Percentiles rank a stretch among this genome's conserved stretches.
Conservation (phyloP, 495 filamentous ascomycete species). For the Aspergillus incahuasiensis region DNA sequence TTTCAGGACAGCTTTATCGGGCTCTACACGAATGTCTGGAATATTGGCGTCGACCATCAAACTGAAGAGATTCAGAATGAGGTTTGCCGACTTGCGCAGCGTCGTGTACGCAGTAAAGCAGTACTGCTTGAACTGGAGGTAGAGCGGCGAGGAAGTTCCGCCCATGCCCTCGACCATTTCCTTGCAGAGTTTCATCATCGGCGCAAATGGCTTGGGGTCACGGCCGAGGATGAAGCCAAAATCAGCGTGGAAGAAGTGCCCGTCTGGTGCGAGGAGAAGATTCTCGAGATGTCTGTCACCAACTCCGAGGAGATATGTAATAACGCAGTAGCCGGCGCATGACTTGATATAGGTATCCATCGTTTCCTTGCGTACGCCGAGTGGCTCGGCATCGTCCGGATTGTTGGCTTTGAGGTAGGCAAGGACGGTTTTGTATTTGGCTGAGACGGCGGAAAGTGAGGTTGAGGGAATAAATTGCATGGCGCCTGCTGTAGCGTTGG, state of each 20-base stretch:
- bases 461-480: slow-evolving; percentile 89
- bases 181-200: slow-evolving; percentile 91
- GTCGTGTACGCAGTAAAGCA: slow-evolving; percentile 94
- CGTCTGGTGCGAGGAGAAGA: slow-evolving; percentile 82
- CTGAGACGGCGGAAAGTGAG: slow-evolving; percentile 71
- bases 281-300: slow-evolving; percentile 97
- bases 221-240: slow-evolving; percentile 98
- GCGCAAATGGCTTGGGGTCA: slow-evolving; percentile 95
- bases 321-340: slow-evolving; percentile 96
- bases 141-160: slow-evolving; percentile 70
- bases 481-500: slow-evolving; percentile 79
- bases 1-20: slow-evolving; percentile 87
- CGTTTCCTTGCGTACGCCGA: slow-evolving; percentile 85
- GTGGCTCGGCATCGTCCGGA: slow-evolving; percentile 74
- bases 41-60: slow-evolving; percentile 98
- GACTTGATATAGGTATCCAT: slow-evolving; percentile 96
- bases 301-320: slow-evolving; percentile 97
- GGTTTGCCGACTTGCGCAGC: slow-evolving; percentile 77
- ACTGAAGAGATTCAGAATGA: slow-evolving; percentile 95
- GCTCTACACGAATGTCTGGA: slow-evolving; percentile 87
- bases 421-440: slow-evolving; percentile 78
- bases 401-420: slow-evolving; percentile 87
- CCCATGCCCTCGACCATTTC: slow-evolving; percentile 99
- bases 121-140: slow-evolving; percentile 84
- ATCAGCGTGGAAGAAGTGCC: slow-evolving; percentile 95